A percentile compares a stretch with the other conserved stretches of the same genome.
Evolutionary conservation across 257 asterid genomes (phyloP).

Genomic region (Nicotiana benthamiana): DNA sequence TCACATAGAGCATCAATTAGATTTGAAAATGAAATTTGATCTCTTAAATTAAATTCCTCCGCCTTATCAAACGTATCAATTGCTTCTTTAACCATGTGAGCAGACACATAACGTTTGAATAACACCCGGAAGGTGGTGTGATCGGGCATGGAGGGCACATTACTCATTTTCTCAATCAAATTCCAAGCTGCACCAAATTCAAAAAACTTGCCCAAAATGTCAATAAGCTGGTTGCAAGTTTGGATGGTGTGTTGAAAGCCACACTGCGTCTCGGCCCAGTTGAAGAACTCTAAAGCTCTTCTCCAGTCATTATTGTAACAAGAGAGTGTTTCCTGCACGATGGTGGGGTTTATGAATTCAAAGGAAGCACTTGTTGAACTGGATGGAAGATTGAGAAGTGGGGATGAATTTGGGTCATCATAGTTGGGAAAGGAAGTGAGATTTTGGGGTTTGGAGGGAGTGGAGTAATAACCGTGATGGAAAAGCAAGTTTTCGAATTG

Average conservation of each 20-base stretch:
- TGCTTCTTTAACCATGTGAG: constrained; percentile 78
- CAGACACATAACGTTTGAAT: constrained; percentile 67
- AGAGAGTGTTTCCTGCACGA: constrained; percentile 54
- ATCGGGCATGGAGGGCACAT: constrained; percentile 41
- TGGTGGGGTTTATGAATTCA: constrained; percentile 21
- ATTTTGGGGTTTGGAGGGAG: constrained; percentile 7
- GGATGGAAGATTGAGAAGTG: constrained; percentile 15
- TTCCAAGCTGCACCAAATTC: constrained; percentile 66
- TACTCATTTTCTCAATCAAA: constrained; percentile 48
- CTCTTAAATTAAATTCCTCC: constrained; percentile 60
- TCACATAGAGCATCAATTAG: constrained; percentile 81
- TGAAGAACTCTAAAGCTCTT: constrained; percentile 75
- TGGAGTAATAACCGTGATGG: constrained; percentile 7
- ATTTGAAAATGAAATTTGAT: constrained; percentile 59
- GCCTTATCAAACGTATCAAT: constrained; percentile 50
- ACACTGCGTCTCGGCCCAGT: constrained; percentile 53
- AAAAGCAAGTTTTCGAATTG: constrained; percentile 23
- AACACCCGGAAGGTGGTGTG: constrained; percentile 62
- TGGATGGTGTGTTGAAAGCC: constrained; percentile 62
- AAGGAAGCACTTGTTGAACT: constrained; percentile 14
- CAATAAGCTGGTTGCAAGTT: constrained; percentile 58
- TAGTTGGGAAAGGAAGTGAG: constrained; percentile 14
- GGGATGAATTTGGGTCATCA: constrained; percentile 8
- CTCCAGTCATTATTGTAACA: constrained; percentile 81
- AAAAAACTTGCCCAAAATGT: constrained; percentile 75